Evolutionary conservation across 495 filamentous ascomycete genomes (phyloP).

Genomic region (Margaritispora aquatica): DNA sequence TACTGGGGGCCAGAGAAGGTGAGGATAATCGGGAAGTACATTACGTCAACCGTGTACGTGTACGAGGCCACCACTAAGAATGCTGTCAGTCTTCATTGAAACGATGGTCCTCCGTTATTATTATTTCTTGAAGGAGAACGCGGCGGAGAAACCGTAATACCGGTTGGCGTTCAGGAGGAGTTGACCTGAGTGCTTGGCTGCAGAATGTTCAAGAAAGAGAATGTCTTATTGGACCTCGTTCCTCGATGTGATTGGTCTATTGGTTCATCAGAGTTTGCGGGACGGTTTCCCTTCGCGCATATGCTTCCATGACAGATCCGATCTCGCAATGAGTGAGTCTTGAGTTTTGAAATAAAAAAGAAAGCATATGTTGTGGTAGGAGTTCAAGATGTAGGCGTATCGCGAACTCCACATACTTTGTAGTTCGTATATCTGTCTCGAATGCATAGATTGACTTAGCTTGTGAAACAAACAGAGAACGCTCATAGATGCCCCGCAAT

Average conservation of each 20-base stretch:
- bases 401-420: too few species aligned
- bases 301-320: background rate
- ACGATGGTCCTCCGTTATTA: background rate
- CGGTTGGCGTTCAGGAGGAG: background rate
- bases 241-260: background rate
- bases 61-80: background rate
- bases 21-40: background rate
- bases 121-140: background rate
- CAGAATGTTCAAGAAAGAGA: background rate
- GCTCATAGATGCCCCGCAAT: too few species aligned
- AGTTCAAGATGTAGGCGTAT: too few species aligned
- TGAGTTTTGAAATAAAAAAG: background rate
- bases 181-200: background rate
- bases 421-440: too few species aligned
- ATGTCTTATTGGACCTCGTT: background rate
- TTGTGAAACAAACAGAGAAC: too few species aligned
- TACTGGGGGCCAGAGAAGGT: background rate
- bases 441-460: too few species aligned
- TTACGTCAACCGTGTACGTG: background rate
- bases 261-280: background rate
- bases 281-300: background rate
- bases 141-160: background rate
- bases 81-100: background rate
- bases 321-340: background rate
- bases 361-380: too few species aligned